phyloP scores from a whole-genome alignment of 73 alveolate species.

The Breviolum minutum region DNA sequence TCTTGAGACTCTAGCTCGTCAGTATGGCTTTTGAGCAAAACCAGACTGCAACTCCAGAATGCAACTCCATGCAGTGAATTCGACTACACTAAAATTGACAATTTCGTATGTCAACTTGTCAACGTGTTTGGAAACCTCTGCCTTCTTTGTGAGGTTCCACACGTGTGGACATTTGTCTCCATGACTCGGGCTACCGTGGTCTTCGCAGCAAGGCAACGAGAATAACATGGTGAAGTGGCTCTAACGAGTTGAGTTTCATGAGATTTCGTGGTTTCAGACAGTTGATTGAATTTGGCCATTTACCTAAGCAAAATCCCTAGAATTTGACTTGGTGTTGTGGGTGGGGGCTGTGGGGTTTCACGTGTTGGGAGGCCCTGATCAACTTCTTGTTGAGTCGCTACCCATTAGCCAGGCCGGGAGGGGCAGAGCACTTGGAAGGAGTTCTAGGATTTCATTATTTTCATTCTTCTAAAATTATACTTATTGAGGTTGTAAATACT shows the following conservation, averaged over 20 bases:
- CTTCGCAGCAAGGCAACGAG: slow-evolving; percentile 78
- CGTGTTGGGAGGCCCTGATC: slow-evolving; percentile 58
- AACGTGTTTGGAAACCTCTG: not conserved
- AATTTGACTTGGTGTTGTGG: too few species aligned
- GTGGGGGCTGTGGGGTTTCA: not conserved
- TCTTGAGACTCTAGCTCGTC: not conserved
- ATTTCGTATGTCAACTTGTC: not conserved
- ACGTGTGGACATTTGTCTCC: slow-evolving; percentile 92
- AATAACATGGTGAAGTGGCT: not conserved
- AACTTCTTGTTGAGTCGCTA: slow-evolving; percentile 89
- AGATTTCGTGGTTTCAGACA: not conserved
- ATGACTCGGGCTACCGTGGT: slow-evolving; percentile 86
- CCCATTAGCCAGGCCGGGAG: slow-evolving; percentile 69
- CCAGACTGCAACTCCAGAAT: too few species aligned
- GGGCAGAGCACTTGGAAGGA: too few species aligned
- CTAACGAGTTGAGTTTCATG: not conserved
- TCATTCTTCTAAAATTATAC: too few species aligned
- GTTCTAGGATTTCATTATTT: too few species aligned
- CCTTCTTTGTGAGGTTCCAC: slow-evolving; percentile 47
- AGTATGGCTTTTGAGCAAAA: too few species aligned
- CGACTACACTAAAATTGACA: not conserved
- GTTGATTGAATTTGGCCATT: not conserved
- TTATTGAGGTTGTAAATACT: too few species aligned
- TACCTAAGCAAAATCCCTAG: too few species aligned
- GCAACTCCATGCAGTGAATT: too few species aligned